Conservation (phyloP, 2,329 filamentous ascomycete genomes). For the Trichoderma sp. region DNA sequence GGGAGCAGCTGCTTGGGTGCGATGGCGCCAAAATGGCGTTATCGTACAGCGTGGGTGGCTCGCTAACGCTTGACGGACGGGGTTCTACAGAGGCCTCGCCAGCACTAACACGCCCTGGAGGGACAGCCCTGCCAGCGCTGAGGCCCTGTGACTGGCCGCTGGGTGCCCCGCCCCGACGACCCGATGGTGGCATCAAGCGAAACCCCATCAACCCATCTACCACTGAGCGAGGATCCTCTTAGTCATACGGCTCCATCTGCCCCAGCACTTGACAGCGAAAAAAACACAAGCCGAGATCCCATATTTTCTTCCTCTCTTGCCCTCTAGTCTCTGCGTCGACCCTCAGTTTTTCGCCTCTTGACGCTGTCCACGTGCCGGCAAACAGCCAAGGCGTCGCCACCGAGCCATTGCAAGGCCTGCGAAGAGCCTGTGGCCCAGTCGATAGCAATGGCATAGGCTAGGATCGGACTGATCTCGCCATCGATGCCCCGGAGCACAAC, state of each 20-base stretch:
- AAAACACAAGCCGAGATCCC: not conserved
- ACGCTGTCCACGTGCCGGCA: conserved; percentile 20
- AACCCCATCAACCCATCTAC: too few relatives aligned
- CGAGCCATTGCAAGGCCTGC: not conserved
- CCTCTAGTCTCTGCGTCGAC: conserved; percentile 8
- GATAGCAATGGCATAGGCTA: not conserved
- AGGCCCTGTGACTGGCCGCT: conserved; percentile 2
- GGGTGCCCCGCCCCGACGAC: conserved; percentile 27
- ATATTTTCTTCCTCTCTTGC: not conserved
- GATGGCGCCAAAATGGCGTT: conserved; percentile 46
- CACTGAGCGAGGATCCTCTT: conserved; percentile 10
- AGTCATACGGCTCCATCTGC: conserved; percentile 22
- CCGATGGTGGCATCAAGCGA: conserved; percentile 15
- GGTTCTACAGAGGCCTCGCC: not conserved
- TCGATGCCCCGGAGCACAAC: conserved; percentile 23
- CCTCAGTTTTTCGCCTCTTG: not conserved
- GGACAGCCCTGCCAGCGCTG: not conserved
- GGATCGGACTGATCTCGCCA: conserved; percentile 17
- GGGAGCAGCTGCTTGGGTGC: conserved; percentile 36
- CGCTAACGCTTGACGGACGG: conserved; percentile 27
- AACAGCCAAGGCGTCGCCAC: conserved; percentile 12
- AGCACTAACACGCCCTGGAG: not conserved
- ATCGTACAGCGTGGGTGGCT: conserved; percentile 33
- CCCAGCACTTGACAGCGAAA: conserved; percentile 8
- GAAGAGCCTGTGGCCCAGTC: not conserved